These are phyloP conservation scores for Xylariaceae sp. DNA, from an alignment of 2,329 filamentous ascomycete species.

Conservation along the genomic window DNA sequence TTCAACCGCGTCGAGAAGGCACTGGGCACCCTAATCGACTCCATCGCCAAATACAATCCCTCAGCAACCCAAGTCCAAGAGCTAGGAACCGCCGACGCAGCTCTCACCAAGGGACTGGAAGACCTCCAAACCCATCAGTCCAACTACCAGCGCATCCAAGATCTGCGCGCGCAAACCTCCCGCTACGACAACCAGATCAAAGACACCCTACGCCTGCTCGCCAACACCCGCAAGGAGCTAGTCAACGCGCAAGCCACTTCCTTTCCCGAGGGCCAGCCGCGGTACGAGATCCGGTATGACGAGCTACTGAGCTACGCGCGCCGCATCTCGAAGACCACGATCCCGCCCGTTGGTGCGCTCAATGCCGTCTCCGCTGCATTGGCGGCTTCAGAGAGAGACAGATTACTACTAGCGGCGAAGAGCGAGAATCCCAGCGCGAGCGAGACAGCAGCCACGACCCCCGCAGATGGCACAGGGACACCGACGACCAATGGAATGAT, in stretches of 20 bases:
- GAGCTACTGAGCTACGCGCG: constrained; percentile 75
- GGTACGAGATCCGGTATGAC: constrained; percentile 60
- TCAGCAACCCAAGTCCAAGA: constrained; percentile 64
- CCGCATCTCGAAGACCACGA: constrained; percentile 74
- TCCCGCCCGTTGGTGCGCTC: constrained; percentile 58
- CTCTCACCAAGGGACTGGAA: constrained; percentile 62
- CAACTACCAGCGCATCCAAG: constrained; percentile 65
- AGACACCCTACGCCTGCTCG: constrained; percentile 64
- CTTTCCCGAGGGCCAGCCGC: constrained; percentile 48
- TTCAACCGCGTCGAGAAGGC: constrained; percentile 66
- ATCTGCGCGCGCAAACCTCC: constrained; percentile 62
- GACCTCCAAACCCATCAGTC: constrained; percentile 71
- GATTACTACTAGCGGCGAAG: constrained; percentile 1
- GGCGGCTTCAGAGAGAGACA: constrained; percentile 14
- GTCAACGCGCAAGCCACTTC: constrained; percentile 57
- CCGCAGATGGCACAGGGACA: constrained; percentile 16
- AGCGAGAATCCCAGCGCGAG: constrained; percentile 22
- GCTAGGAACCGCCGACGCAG: constrained; percentile 65
- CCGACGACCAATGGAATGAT: constrained; percentile 22
- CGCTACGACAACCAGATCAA: constrained; percentile 69
- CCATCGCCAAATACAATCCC: constrained; percentile 78
- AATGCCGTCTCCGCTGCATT: constrained; percentile 36
- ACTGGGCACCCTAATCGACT: constrained; percentile 68
- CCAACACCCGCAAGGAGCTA: constrained; percentile 69
- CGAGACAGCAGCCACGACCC: constrained; percentile 25